Evolutionary conservation across 768 basidiomycete species (phyloP), one percentile per base, ranked within the genome.

Genomic region (Leccinum broughii): DNA sequence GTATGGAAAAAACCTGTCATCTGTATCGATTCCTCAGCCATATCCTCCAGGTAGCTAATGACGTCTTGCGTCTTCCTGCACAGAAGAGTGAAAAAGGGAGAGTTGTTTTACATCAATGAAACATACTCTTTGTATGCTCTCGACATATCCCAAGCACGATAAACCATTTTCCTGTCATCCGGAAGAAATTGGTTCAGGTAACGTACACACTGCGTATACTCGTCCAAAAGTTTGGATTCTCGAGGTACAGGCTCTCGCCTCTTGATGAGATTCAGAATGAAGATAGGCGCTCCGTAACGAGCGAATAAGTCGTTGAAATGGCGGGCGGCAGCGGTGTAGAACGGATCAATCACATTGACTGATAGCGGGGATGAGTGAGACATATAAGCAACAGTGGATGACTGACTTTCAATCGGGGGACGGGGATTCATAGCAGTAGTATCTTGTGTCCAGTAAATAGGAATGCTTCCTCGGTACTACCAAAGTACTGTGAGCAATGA

Each of bases 181-280:
- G 97, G 96, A 13, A 99, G 75, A 75, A 97, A 98, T 71, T 99
- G 96, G 63, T 98, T 98, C 32, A 99, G 81, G 70, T 97, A 99
- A 53, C 83, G 74, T 17, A 98, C 88, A 69, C 97, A 99, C 70
- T 95, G 86, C 0, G 89, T 91, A 68, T 95, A 98, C 70, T 97
- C 95, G 15, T 88, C 87, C 15, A 96, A 76, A 8, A 99, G 78
- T 70, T 96, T 96, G 9, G 88, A 89, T 72, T 99, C 97, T 49
- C 97, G 83, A 2, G 90, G 89, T 9, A 86, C 82, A 3, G 87
- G 84, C 60, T 90, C 85, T 52, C 89, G 79, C 61, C 87, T 84
- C 78, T 98, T 98, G 77, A 99, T 95, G 17, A 99, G 81, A 70
- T 99, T 99, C 14, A 98, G 81, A 26, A 96, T 90, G 61, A 90